Base-by-base conservation (phyloP, 306 rosid genomes). In the Cucumis cinereus region DNA sequence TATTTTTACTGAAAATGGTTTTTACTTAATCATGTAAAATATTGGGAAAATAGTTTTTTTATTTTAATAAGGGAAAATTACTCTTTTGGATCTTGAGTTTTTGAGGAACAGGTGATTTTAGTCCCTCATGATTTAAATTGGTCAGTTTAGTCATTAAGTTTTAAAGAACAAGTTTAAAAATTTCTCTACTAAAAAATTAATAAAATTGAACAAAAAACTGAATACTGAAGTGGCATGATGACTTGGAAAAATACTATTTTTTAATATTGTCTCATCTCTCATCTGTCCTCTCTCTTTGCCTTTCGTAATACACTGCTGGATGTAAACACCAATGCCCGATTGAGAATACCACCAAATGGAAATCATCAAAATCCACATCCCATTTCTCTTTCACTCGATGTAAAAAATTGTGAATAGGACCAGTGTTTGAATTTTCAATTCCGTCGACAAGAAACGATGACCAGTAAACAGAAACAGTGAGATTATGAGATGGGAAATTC, bases 271-370 rank as follows among this genome's bases (percentile, higher is more conserved):
- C 5, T 30, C 35, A 30, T 30, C 4, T 3, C 35, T 30, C 35
- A 3, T 30, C 4, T 30, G 4, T 30, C 35, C 30, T 30, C 3
- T 30, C 33, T 30, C 33, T 2, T 4, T 82, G 50, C 28, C 72
- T 85, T 15, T 93, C 98, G 47, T 53, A 79, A 74, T 88, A 93
- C 12, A 93, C 97, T 1, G 98, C 97, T 1, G 98, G 94, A 81
- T 85, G 97, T 58, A 91, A 82, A 76, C 87, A 93, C 98, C 98
- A 93, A 77, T 93, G 98, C n/a, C 96, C 98, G 75, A 90, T 73
- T 9, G 98, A 93, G 19, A 93, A 52, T 40, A 90, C 88, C 57
- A 93, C 58, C 80, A 79, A 45, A 66, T 90, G 88, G 33, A 93
- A 82, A 10, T 70, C 73, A 38, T 78, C 87, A 77, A 93, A 50